Conservation (phyloP, 495 filamentous ascomycete species). For the Cercophora sp. region DNA sequence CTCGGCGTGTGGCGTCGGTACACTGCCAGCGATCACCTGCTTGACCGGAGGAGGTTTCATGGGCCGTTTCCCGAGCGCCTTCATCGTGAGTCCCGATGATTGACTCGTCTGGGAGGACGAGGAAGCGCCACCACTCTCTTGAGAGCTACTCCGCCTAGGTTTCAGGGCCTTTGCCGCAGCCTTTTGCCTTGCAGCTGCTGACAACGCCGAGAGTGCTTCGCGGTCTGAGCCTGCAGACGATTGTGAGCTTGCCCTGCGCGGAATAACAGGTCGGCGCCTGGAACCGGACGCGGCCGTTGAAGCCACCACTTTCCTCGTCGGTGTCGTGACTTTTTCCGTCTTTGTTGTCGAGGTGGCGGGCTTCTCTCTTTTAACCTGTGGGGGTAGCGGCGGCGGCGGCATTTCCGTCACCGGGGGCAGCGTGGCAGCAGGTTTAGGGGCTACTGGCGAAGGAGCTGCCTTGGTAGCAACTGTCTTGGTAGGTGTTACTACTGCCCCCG, state of each 20-base stretch:
- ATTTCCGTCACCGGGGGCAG: conserved; percentile 13
- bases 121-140: conserved; percentile 3
- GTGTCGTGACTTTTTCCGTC: conserved; percentile 13
- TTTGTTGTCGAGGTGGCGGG: too few relatives aligned
- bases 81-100: conserved; percentile 22
- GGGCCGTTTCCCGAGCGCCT: conserved; percentile 38
- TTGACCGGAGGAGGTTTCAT: conserved; percentile 11
- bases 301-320: conserved; percentile 36
- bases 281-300: conserved; percentile 33
- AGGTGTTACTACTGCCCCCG: background rate
- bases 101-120: conserved; percentile 13
- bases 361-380: conserved; percentile 19
- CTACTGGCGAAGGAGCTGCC: background rate
- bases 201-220: conserved; percentile 8
- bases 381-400: conserved; percentile 15
- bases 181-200: conserved; percentile 6
- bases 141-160: conserved; percentile 3
- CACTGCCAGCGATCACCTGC: conserved; percentile 12
- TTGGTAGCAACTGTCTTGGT: background rate
- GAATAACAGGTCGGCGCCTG: conserved; percentile 33
- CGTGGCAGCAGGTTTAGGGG: conserved; percentile 1
- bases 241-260: conserved; percentile 41
- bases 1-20: conserved; percentile 13
- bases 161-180: background rate
- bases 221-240: conserved; percentile 33